These are phyloP conservation scores for Gossypium lobatum DNA, from an alignment of 441 rosid species.

Conservation along the genomic window DNA sequence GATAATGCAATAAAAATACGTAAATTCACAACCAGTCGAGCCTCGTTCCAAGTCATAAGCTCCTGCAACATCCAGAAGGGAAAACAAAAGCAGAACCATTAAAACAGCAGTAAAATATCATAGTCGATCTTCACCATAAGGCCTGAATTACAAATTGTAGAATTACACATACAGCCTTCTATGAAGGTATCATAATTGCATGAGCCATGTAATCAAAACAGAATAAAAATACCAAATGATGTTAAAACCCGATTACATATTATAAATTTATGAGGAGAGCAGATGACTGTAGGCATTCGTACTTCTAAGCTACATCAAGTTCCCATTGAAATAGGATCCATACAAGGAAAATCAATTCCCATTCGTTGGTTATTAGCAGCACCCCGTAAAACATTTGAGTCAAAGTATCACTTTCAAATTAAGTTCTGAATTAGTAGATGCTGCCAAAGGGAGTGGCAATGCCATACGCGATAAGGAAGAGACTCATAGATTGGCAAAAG, in stretches of 20 bases:
- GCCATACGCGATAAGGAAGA: too few species aligned
- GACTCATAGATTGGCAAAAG: too few species aligned
- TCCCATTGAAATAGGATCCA: background rate
- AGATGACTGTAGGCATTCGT: background rate
- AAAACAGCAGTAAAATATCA: background rate
- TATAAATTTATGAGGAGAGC: background rate
- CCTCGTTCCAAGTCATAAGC: background rate
- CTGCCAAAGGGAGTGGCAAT: too few species aligned
- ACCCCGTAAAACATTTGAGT: background rate
- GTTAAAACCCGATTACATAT: too few species aligned
- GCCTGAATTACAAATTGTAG: background rate
- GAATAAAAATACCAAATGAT: too few species aligned
- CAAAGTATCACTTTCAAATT: background rate
- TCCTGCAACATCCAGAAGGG: background rate
- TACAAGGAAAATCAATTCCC: background rate
- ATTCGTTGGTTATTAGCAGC: background rate
- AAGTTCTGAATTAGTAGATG: background rate
- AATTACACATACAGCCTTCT: background rate
- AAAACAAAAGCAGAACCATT: background rate
- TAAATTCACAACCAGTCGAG: background rate
- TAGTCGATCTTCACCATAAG: background rate
- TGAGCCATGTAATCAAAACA: background rate
- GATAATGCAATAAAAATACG: background rate
- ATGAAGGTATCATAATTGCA: background rate
- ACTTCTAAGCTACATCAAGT: background rate